phyloP scores from a whole-genome alignment of 2,329 filamentous ascomycete species.

The Didymella pomorum region DNA sequence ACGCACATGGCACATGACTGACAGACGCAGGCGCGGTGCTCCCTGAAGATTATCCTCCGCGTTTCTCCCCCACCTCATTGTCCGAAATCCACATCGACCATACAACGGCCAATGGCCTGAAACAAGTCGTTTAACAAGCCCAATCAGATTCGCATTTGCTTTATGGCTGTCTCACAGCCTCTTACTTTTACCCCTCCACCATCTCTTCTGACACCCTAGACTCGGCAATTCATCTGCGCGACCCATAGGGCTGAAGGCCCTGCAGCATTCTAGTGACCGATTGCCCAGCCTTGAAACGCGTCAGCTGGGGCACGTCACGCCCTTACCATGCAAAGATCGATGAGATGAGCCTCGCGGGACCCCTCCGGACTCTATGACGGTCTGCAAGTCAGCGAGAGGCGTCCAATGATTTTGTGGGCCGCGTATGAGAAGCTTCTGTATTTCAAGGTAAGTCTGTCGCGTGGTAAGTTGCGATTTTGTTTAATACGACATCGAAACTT shows the following conservation, averaged over 20 bases:
- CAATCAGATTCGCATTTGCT: background rate
- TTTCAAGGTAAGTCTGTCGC: conserved; percentile 12
- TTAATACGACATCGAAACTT: background rate
- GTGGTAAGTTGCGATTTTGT: background rate
- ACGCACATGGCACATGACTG: conserved; percentile 12
- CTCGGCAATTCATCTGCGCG: background rate
- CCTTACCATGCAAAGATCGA: background rate
- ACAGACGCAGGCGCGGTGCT: conserved; percentile 9
- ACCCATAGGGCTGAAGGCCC: conserved; percentile 14
- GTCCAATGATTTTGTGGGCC: conserved; percentile 17
- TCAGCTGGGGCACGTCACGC: conserved; percentile 19
- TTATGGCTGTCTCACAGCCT: conserved; percentile 5
- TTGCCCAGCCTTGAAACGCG: conserved; percentile 11
- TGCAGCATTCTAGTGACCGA: background rate
- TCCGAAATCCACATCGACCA: conserved; percentile 19
- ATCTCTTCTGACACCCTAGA: background rate
- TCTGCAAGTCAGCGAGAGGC: conserved; percentile 11
- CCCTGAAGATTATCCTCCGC: conserved; percentile 15
- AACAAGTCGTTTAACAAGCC: background rate
- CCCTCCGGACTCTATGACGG: conserved; percentile 22
- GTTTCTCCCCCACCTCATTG: conserved; percentile 29
- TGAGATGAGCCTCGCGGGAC: conserved; percentile 23
- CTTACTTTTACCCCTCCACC: background rate
- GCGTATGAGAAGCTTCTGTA: conserved; percentile 17
- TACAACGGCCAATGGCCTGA: conserved; percentile 1